A percentile compares a stretch with the other conserved stretches of the same genome.
These are phyloP conservation scores for Quercus phellos DNA, from an alignment of 331 rosid species.

Conservation along the genomic window DNA sequence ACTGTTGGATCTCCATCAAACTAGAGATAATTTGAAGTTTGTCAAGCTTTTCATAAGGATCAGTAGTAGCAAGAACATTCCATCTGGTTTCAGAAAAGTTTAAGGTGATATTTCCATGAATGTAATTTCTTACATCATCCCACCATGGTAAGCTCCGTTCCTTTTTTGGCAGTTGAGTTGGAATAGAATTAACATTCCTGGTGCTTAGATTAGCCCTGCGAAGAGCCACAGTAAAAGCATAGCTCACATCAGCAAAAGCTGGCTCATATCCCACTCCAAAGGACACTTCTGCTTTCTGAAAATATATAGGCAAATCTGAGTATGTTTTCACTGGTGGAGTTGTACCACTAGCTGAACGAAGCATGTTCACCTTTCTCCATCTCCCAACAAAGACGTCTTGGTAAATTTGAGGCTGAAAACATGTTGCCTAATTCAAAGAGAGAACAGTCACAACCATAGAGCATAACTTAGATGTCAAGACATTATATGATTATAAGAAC, in stretches of 20 bases:
- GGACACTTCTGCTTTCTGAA: slow-evolving; percentile 73
- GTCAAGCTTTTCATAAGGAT: slow-evolving; percentile 95
- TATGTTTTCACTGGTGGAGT: slow-evolving; percentile 95
- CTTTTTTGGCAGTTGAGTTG: slow-evolving; percentile 68
- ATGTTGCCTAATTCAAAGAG: slow-evolving; percentile 71
- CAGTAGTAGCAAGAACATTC: slow-evolving; percentile 74
- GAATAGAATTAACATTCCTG: slow-evolving; percentile 43
- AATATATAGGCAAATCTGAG: slow-evolving; percentile 71
- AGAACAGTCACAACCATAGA: slow-evolving; percentile 24
- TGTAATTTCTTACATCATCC: slow-evolving; percentile 97
- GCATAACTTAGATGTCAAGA: slow-evolving; percentile 10
- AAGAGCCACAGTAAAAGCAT: slow-evolving; percentile 90
- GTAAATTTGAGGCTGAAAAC: slow-evolving; percentile 90
- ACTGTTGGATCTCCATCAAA: slow-evolving; percentile 81
- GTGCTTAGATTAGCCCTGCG: slow-evolving; percentile 94
- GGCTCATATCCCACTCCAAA: slow-evolving; percentile 99
- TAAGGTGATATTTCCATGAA: slow-evolving; percentile 79
- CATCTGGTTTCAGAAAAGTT: slow-evolving; percentile 67
- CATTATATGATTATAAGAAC: slow-evolving; percentile 1
- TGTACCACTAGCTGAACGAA: slow-evolving; percentile 97
- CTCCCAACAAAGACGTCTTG: slow-evolving; percentile 89
- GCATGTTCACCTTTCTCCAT: slow-evolving; percentile 92
- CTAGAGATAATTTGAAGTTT: slow-evolving; percentile 68
- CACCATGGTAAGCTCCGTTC: slow-evolving; percentile 98
- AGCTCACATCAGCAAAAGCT: slow-evolving; percentile 83